A percentile compares a stretch with the other conserved stretches of the same genome.
phyloP scores from a whole-genome alignment of 1,139 yeast genomes.

The Candida buenavistaensis region DNA sequence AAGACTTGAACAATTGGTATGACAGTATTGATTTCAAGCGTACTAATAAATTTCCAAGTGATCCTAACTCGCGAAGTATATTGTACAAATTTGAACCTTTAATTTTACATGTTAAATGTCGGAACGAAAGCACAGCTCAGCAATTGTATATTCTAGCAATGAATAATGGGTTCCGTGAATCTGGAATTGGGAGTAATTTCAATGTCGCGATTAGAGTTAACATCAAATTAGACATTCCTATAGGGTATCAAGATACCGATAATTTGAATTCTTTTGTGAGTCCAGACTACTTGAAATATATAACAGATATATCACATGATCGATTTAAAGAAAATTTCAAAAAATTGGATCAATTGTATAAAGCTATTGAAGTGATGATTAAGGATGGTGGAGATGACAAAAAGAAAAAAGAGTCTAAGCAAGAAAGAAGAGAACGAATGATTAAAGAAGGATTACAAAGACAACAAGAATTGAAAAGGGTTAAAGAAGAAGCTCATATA shows the following conservation, averaged over 20 bases:
- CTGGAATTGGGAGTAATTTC: slow-evolving; percentile 79
- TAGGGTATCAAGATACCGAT: slow-evolving; percentile 49
- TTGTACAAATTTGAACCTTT: slow-evolving; percentile 82
- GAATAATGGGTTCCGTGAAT: slow-evolving; percentile 84
- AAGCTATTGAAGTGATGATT: slow-evolving; percentile 37
- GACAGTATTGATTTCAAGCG: slow-evolving; percentile 27
- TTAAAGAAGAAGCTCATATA: slow-evolving; percentile 18
- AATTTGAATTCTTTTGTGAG: slow-evolving; percentile 46
- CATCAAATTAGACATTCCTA: slow-evolving; percentile 70
- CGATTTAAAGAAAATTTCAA: slow-evolving; percentile 63
- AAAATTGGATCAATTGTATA: slow-evolving; percentile 51
- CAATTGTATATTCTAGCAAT: slow-evolving; percentile 67
- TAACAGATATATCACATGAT: slow-evolving; percentile 53
- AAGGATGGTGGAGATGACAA: slow-evolving; percentile 3
- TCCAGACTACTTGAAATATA: slow-evolving; percentile 45
- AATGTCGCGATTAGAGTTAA: slow-evolving; percentile 78
- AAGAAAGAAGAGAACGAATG: slow-evolving; percentile 61
- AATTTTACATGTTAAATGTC: slow-evolving; percentile 79
- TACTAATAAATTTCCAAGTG: slow-evolving; percentile 11
- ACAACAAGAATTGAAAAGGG: slow-evolving; percentile 33
- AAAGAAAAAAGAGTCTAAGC: slow-evolving; percentile 32
- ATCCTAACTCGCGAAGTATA: slow-evolving; percentile 47
- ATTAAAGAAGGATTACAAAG: slow-evolving; percentile 59
- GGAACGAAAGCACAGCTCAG: slow-evolving; percentile 59
- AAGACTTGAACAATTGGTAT: slow-evolving; percentile 55